Conservation (phyloP, 2,329 filamentous ascomycete genomes). For the Blastomyces percursus region DNA sequence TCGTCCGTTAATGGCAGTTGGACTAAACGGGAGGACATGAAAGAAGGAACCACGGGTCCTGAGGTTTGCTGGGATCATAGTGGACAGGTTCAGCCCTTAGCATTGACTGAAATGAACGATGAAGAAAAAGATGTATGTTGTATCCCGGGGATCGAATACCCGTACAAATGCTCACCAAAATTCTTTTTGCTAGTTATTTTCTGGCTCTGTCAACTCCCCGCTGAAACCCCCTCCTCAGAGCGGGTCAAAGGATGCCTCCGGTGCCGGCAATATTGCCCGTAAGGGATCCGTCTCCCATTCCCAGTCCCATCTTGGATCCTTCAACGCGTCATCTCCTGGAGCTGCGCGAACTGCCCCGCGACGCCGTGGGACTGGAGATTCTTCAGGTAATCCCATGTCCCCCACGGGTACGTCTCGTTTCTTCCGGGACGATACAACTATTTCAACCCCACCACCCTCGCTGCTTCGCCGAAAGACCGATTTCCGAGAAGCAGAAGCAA, state of each 20-base stretch:
- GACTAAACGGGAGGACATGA: constrained; percentile 66
- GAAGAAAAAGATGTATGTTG: constrained; percentile 52
- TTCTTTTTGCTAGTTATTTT: constrained; percentile 53
- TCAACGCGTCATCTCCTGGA: constrained; percentile 62
- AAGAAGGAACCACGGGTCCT: constrained; percentile 66
- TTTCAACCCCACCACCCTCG: constrained; percentile 49
- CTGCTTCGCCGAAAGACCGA: constrained; percentile 53
- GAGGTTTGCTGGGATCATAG: constrained; percentile 81
- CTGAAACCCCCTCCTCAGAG: constrained; percentile 71
- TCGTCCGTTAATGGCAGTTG: constrained; percentile 47
- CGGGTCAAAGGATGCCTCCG: constrained; percentile 45
- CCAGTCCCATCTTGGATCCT: constrained; percentile 52
- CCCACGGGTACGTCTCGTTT: constrained; percentile 38
- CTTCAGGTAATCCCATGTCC: constrained; percentile 43
- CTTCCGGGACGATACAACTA: constrained; percentile 42
- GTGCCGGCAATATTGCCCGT: constrained; percentile 46
- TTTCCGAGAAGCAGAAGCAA: constrained; percentile 41
- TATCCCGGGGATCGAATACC: constrained; percentile 6
- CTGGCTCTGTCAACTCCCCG: constrained; percentile 82
- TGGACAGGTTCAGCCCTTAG: constrained; percentile 60
- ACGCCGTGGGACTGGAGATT: constrained; percentile 74
- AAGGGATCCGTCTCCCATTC: constrained; percentile 67
- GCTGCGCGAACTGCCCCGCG: constrained; percentile 62
- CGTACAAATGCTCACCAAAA: constrained; percentile 9
- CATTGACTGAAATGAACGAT: constrained; percentile 59